phyloP scores from a whole-genome alignment of 192 early-diverging fungal species.

The Haplosporangium gracile region DNA sequence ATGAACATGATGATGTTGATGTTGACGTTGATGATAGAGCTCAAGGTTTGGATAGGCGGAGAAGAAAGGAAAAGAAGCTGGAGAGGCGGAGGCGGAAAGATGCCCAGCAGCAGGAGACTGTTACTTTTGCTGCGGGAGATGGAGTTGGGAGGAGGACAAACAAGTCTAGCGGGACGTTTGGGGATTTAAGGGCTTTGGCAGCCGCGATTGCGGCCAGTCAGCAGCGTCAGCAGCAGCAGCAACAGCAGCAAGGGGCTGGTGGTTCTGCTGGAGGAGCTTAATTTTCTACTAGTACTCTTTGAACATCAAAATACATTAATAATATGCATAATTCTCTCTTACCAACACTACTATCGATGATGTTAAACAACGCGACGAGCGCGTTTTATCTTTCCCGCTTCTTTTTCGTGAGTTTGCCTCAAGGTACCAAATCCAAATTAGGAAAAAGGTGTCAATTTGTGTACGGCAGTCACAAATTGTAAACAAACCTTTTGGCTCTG shows the following conservation, averaged over 20 bases:
- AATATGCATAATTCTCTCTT: too few relatives aligned
- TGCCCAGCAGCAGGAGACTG: not conserved
- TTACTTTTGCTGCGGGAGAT: not conserved
- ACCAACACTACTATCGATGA: too few relatives aligned
- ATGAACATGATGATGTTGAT: not conserved
- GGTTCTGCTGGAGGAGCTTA: not conserved
- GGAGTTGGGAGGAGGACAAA: not conserved
- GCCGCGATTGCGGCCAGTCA: slow-evolving; percentile 1
- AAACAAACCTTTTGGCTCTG: not conserved
- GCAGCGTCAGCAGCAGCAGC: not conserved
- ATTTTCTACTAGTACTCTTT: not conserved
- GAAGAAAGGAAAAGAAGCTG: not conserved
- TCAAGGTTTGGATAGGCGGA: not conserved
- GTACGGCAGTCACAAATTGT: not conserved
- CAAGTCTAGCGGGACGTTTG: slow-evolving; percentile 20
- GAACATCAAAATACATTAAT: too few relatives aligned
- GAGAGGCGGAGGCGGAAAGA: not conserved
- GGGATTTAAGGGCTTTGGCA: slow-evolving; percentile 2
- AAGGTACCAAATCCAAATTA: too few relatives aligned
- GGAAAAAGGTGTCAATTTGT: too few relatives aligned
- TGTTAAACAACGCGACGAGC: too few relatives aligned
- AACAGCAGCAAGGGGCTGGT: not conserved
- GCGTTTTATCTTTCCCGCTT: too few relatives aligned
- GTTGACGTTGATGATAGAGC: not conserved
- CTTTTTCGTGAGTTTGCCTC: too few relatives aligned